Evolutionary conservation across 2,329 filamentous ascomycete species (phyloP).

Genomic region (Colletotrichum noveboracense): DNA sequence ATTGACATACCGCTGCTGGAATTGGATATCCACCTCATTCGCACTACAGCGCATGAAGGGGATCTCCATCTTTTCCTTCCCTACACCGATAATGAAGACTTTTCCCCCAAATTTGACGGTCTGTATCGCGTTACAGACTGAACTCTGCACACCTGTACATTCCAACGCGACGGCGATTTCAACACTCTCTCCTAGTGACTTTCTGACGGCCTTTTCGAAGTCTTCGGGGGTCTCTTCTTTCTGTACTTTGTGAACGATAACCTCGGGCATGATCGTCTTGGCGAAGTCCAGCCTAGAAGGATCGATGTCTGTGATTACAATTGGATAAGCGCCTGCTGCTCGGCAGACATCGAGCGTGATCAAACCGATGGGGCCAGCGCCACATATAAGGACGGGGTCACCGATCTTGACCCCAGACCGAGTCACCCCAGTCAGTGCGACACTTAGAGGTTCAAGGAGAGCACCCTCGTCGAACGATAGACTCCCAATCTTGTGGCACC

Average conservation of each 20-base stretch:
- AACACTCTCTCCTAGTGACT: not conserved
- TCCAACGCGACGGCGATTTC: not conserved
- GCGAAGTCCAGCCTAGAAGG: slow-evolving; percentile 85
- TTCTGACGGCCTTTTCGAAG: not conserved
- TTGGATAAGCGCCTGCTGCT: slow-evolving; percentile 86
- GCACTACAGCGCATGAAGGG: not conserved
- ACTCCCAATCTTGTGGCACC: slow-evolving; percentile 95
- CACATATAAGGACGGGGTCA: slow-evolving; percentile 87
- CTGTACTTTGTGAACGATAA: slow-evolving; percentile 77
- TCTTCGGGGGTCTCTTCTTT: not conserved
- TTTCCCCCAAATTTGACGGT: not conserved
- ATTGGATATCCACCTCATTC: not conserved
- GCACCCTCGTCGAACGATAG: slow-evolving; percentile 93
- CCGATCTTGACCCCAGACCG: slow-evolving; percentile 81
- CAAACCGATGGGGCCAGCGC: slow-evolving; percentile 91
- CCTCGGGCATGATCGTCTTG: slow-evolving; percentile 79
- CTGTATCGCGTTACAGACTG: not conserved
- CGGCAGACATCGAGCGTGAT: slow-evolving; percentile 84
- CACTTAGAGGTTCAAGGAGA: slow-evolving; percentile 87
- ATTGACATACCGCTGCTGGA: not conserved
- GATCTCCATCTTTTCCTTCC: not conserved
- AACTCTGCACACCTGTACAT: not conserved
- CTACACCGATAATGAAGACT: not conserved
- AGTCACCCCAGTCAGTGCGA: slow-evolving; percentile 88
- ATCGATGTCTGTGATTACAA: slow-evolving; percentile 95